phyloP scores from a whole-genome alignment of 176 grass and related monocot species.

The Neostapfia colusana region DNA sequence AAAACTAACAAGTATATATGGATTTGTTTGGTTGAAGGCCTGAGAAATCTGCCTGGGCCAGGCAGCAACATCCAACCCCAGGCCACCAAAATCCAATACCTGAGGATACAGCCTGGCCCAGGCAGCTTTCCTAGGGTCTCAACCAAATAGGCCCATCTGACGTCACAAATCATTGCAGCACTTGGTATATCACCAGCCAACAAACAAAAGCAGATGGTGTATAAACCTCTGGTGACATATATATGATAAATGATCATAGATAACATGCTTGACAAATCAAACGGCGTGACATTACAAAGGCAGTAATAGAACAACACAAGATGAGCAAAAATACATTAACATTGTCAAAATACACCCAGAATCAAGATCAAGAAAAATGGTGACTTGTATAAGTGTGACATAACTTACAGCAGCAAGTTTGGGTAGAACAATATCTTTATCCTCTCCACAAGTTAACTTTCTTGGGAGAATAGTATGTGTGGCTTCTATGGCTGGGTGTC shows the following conservation, averaged over 20 bases:
- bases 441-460: constrained; percentile 5
- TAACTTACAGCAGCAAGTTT: constrained; percentile 14
- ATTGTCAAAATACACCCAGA: neutral
- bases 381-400: neutral
- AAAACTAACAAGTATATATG: constrained; percentile 21
- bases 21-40: too few species aligned
- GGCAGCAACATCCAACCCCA: too few species aligned
- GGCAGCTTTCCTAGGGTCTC: too few species aligned
- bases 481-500: constrained; percentile 16
- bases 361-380: constrained; percentile 14
- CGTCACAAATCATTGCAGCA: neutral
- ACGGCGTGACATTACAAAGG: neutral
- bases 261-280: constrained; percentile 6
- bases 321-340: constrained; percentile 5
- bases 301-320: neutral
- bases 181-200: neutral
- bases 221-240: neutral
- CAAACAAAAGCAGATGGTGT: neutral
- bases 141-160: too few species aligned
- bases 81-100: too few species aligned
- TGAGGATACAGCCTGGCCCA: too few species aligned
- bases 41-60: too few species aligned
- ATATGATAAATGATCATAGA: constrained; percentile 30
- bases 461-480: constrained; percentile 21
- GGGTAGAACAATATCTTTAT: constrained; percentile 18